A percentile compares a stretch with the other conserved stretches of the same genome.
These are phyloP conservation scores for Metarhizium rileyi DNA, from an alignment of 2,329 filamentous ascomycete genomes.

Conservation along the genomic window DNA sequence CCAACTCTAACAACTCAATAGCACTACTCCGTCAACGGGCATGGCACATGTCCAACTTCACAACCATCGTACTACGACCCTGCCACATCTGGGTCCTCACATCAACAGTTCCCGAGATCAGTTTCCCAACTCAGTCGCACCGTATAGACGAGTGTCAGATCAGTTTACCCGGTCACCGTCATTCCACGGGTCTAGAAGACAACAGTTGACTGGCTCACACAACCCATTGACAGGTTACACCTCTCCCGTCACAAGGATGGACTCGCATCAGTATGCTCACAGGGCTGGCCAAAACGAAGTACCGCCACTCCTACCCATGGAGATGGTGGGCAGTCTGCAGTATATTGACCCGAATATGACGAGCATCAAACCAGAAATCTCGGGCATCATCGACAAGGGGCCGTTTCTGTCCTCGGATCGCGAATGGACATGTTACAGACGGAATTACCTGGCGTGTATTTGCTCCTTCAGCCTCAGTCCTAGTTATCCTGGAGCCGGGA, in stretches of 20 bases:
- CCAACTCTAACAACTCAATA: constrained; percentile 17
- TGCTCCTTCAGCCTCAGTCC: constrained; percentile 68
- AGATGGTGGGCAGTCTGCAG: constrained; percentile 49
- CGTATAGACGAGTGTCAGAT: constrained; percentile 39
- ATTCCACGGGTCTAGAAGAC: constrained; percentile 38
- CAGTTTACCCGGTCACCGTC: constrained; percentile 42
- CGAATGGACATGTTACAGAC: constrained; percentile 86
- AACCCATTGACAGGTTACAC: constrained; percentile 37
- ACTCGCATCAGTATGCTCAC: constrained; percentile 29
- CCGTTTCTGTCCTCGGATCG: constrained; percentile 66
- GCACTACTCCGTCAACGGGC: constrained; percentile 40
- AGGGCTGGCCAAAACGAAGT: constrained; percentile 27
- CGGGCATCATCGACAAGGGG: constrained; percentile 77
- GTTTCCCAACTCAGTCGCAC: constrained; percentile 41
- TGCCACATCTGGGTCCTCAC: constrained; percentile 41
- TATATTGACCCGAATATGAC: constrained; percentile 41
- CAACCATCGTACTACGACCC: constrained; percentile 32
- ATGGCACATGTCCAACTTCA: constrained; percentile 47
- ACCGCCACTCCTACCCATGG: constrained; percentile 42
- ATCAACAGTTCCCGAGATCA: constrained; percentile 43
- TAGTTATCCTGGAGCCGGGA: constrained; percentile 32
- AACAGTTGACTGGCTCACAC: constrained; percentile 43
- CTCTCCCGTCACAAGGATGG: constrained; percentile 39
- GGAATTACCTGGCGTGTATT: constrained; percentile 83
- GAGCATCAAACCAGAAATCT: constrained; percentile 60